A percentile compares a stretch with the other conserved stretches of the same genome.
Conservation (phyloP, 371 early-diverging fungal genomes). For the Lichtheimia corymbifera region DNA sequence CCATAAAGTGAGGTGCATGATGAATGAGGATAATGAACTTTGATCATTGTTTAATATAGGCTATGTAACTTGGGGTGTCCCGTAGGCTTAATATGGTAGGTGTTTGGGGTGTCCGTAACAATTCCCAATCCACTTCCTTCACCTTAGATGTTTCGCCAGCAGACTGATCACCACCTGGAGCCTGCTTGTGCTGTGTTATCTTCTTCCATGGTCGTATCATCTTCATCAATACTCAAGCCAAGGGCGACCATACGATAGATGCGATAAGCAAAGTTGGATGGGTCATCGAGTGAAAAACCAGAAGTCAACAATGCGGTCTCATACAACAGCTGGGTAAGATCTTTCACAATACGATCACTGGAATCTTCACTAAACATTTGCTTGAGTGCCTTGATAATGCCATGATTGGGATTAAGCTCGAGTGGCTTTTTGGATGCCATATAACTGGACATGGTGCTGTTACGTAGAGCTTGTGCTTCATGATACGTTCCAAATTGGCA, state of each 20-base stretch:
- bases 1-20: too few species aligned
- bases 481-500: slow-evolving; percentile 99
- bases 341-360: slow-evolving; percentile 96
- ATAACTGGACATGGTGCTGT: slow-evolving; percentile 93
- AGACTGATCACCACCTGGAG: slow-evolving; percentile 58
- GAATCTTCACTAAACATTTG: slow-evolving; percentile 85
- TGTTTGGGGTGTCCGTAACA: too few species aligned
- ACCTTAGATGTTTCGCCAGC: slow-evolving; percentile 83
- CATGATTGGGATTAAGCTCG: slow-evolving; percentile 95
- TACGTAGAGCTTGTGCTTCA: slow-evolving; percentile 98
- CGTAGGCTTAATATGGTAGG: too few species aligned
- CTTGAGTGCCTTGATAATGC: slow-evolving; percentile 92
- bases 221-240: slow-evolving; percentile 92
- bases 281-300: slow-evolving; percentile 96
- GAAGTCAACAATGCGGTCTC: slow-evolving; percentile 94
- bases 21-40: too few species aligned
- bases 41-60: too few species aligned
- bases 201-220: slow-evolving; percentile 53
- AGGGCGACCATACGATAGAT: slow-evolving; percentile 98
- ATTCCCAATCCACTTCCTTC: slow-evolving; percentile 98
- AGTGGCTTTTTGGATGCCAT: slow-evolving; percentile 98
- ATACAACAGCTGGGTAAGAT: slow-evolving; percentile 90
- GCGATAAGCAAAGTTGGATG: slow-evolving; percentile 88
- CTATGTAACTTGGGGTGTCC: too few species aligned
- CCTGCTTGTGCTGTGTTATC: slow-evolving; percentile 31